A percentile compares a stretch with the other conserved stretches of the same genome.
These are phyloP conservation scores for Penicillium argentinense DNA, from an alignment of 495 filamentous ascomycete species.

Conservation along the genomic window DNA sequence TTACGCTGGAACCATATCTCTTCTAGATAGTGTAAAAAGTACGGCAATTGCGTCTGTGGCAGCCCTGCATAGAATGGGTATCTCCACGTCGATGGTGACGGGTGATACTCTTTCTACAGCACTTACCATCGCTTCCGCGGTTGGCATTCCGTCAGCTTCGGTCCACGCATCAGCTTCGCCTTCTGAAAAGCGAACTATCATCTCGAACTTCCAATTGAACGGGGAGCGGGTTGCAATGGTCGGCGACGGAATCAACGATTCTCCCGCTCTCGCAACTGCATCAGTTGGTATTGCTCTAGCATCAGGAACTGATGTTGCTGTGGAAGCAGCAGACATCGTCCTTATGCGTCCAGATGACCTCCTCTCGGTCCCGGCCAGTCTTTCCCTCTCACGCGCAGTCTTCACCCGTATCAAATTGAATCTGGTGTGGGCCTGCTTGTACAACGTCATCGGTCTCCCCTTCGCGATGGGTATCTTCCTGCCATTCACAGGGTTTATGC, in stretches of 20 bases:
- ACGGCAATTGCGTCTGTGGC: slow-evolving; percentile 78
- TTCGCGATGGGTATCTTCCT: slow-evolving; percentile 96
- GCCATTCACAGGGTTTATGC: slow-evolving; percentile 79
- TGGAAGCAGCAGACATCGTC: slow-evolving; percentile 96
- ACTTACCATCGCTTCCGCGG: slow-evolving; percentile 72
- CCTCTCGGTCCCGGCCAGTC: slow-evolving; percentile 82
- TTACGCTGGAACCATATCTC: slow-evolving; percentile 78
- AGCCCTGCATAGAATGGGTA: slow-evolving; percentile 80
- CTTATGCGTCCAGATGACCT: slow-evolving; percentile 92
- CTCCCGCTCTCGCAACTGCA: slow-evolving; percentile 89
- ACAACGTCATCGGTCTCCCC: slow-evolving; percentile 89
- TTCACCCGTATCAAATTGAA: slow-evolving; percentile 94
- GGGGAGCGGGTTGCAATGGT: slow-evolving; percentile 93
- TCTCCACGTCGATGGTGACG: slow-evolving; percentile 88
- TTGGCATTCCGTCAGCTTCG: slow-evolving; percentile 73
- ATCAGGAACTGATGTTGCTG: slow-evolving; percentile 92
- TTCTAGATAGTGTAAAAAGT: slow-evolving; percentile 88
- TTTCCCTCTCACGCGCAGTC: slow-evolving; percentile 80
- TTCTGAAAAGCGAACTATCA: slow-evolving; percentile 82
- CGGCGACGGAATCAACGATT: slow-evolving; percentile 98
- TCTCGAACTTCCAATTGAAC: slow-evolving; percentile 67
- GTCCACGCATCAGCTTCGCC: slow-evolving; percentile 84
- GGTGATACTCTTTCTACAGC: slow-evolving; percentile 86
- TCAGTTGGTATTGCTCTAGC: slow-evolving; percentile 90
- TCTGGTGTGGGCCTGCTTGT: slow-evolving; percentile 84